These are phyloP conservation scores for Xylariaceae sp. DNA, from an alignment of 2,329 filamentous ascomycete species.

Conservation along the genomic window DNA sequence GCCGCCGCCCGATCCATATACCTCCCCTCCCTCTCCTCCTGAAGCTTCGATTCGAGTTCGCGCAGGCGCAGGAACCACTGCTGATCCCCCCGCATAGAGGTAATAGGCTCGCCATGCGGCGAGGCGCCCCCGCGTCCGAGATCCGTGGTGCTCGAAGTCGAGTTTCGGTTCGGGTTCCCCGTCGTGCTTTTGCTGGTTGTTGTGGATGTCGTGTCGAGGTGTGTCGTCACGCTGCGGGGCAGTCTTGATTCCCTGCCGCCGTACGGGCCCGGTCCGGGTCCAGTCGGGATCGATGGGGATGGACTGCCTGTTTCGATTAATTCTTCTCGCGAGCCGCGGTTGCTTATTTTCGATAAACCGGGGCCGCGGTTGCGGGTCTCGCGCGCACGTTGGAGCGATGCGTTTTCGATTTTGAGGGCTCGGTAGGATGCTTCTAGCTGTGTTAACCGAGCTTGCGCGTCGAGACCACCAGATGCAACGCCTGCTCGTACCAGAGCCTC, in stretches of 20 bases:
- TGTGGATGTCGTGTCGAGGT: slow-evolving; percentile 27
- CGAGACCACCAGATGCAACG: slow-evolving; percentile 45
- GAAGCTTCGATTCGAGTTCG: slow-evolving; percentile 82
- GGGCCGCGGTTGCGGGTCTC: slow-evolving; percentile 48
- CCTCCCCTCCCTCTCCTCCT: slow-evolving; percentile 81
- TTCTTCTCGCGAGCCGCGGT: slow-evolving; percentile 34
- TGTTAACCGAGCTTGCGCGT: slow-evolving; percentile 42
- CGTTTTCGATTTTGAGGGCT: slow-evolving; percentile 59
- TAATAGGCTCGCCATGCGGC: slow-evolving; percentile 18
- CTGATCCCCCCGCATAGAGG: slow-evolving; percentile 41
- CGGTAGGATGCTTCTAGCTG: slow-evolving; percentile 58
- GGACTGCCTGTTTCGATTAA: slow-evolving; percentile 41
- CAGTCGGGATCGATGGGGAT: slow-evolving; percentile 50
- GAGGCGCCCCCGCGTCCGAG: slow-evolving; percentile 23
- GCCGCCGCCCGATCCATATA: slow-evolving; percentile 81
- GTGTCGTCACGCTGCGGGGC: slow-evolving; percentile 37
- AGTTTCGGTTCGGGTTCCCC: slow-evolving; percentile 27
- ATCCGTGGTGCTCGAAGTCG: slow-evolving; percentile 24
- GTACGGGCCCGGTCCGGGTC: slow-evolving; percentile 47
- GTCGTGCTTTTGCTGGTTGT: slow-evolving; percentile 24
- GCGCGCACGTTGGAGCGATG: slow-evolving; percentile 62
- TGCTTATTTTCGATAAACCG: slow-evolving; percentile 34
- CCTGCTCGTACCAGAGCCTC: slow-evolving; percentile 72
- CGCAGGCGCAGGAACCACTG: slow-evolving; percentile 81
- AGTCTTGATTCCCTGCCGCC: slow-evolving; percentile 28